phyloP scores from a whole-genome alignment of 2,329 filamentous ascomycete species.

The Fusarium anthophilum region DNA sequence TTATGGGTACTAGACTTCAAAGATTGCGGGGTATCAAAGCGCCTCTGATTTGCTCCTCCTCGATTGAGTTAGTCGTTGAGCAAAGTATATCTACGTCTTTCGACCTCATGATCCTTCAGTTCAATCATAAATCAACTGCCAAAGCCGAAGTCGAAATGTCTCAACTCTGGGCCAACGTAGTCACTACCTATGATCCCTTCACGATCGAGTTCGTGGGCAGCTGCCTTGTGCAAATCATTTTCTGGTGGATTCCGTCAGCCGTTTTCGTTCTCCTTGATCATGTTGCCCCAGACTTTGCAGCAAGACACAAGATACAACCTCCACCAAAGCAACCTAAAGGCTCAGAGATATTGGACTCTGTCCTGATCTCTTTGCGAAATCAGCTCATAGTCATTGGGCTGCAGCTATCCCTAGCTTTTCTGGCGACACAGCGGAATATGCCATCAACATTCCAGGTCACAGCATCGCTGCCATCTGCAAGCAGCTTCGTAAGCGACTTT shows the following conservation, averaged over 20 bases:
- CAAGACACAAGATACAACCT: slow-evolving; percentile 64
- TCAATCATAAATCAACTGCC: background rate
- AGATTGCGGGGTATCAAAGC: slow-evolving; percentile 7
- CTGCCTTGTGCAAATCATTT: slow-evolving; percentile 52
- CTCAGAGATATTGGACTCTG: slow-evolving; percentile 56
- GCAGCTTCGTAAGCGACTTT: slow-evolving; percentile 53
- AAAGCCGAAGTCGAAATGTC: background rate
- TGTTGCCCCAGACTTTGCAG: slow-evolving; percentile 58
- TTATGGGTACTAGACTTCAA: background rate
- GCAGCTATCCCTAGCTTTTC: slow-evolving; percentile 34
- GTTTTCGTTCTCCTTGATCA: slow-evolving; percentile 55
- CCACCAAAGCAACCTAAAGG: slow-evolving; percentile 58
- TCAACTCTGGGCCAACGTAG: background rate
- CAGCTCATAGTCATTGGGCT: slow-evolving; percentile 54
- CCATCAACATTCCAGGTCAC: slow-evolving; percentile 52
- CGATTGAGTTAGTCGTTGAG: slow-evolving; percentile 8
- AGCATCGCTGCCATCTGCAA: slow-evolving; percentile 47
- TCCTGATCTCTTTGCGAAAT: slow-evolving; percentile 57
- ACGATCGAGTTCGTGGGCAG: slow-evolving; percentile 54
- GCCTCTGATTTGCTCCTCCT: slow-evolving; percentile 2
- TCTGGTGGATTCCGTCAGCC: slow-evolving; percentile 57
- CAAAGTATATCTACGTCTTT: background rate
- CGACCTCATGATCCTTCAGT: background rate
- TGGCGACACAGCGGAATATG: slow-evolving; percentile 7
- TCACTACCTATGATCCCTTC: background rate